Percentiles rank a stretch among this genome's conserved stretches.
phyloP scores from a whole-genome alignment of 179 eudicot species.

The Patellifolia procumbens region DNA sequence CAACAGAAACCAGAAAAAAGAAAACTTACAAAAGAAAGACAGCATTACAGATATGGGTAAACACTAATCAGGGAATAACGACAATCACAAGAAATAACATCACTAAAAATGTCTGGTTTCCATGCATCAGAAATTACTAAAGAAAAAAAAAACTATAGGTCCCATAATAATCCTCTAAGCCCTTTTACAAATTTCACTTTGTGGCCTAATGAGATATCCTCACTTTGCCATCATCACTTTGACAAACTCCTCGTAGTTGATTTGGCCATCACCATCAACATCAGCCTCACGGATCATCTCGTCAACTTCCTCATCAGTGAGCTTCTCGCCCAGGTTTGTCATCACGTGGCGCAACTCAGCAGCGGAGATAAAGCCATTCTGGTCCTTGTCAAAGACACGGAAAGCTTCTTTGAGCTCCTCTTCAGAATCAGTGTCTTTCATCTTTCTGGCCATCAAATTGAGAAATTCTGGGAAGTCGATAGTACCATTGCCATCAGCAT shows the following conservation, averaged over 20 bases:
- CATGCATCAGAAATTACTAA: conserved; percentile 17
- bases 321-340: conserved; percentile 56
- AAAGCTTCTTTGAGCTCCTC: conserved; percentile 54
- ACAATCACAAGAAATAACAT: conserved; percentile 26
- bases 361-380: conserved; percentile 51
- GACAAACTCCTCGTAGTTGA: conserved; percentile 54
- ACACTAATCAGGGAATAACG: conserved; percentile 18
- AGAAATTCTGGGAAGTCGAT: conserved; percentile 57
- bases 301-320: conserved; percentile 55
- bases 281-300: conserved; percentile 57
- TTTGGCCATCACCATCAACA: conserved; percentile 58
- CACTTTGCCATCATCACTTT: conserved; percentile 57
- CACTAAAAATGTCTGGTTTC: conserved; percentile 29
- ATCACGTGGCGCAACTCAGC: conserved; percentile 55
- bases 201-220: conserved; percentile 3
- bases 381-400: conserved; percentile 52
- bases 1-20: conserved; percentile 20
- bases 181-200: conserved; percentile 27
- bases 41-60: conserved; percentile 20
- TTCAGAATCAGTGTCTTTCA: conserved; percentile 59
- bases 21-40: conserved; percentile 9
- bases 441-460: conserved; percentile 56
- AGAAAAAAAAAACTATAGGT: conserved; percentile 24
- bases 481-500: conserved; percentile 56
- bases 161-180: conserved; percentile 30